Conservation (phyloP, 2,329 filamentous ascomycete genomes). For the Colletotrichum echinochloae region DNA sequence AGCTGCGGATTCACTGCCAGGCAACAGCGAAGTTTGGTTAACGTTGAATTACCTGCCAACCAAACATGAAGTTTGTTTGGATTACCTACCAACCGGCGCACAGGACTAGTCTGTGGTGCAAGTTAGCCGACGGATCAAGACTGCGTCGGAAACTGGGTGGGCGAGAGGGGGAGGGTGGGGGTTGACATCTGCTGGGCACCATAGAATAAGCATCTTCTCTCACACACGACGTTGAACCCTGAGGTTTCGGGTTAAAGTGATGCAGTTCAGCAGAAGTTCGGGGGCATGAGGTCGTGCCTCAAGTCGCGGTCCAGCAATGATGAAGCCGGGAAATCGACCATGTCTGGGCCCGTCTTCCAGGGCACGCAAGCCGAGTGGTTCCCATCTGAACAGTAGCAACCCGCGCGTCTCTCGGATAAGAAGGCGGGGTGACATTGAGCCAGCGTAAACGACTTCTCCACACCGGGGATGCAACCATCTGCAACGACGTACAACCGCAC, state of each 20-base stretch:
- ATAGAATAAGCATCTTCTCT: slow-evolving; percentile 2
- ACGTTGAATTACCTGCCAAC: slow-evolving; percentile 20
- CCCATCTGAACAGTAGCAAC: slow-evolving; percentile 14
- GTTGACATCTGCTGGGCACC: slow-evolving; percentile 1
- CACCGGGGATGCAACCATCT: slow-evolving; percentile 3
- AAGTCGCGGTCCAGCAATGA: slow-evolving; percentile 15
- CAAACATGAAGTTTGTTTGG: slow-evolving; percentile 24
- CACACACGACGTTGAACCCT: background rate
- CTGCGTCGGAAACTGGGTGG: slow-evolving; percentile 15
- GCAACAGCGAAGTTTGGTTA: slow-evolving; percentile 25
- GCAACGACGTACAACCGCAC: background rate
- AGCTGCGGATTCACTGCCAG: slow-evolving; percentile 19
- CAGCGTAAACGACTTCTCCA: background rate
- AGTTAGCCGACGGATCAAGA: background rate
- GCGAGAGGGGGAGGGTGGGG: background rate
- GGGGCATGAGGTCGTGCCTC: slow-evolving; percentile 23
- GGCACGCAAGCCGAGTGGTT: slow-evolving; percentile 29
- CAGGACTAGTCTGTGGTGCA: background rate
- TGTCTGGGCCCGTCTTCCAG: slow-evolving; percentile 12
- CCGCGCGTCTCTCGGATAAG: slow-evolving; percentile 25
- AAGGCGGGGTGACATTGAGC: slow-evolving; percentile 8
- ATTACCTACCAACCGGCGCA: slow-evolving; percentile 3
- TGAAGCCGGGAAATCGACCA: slow-evolving; percentile 8
- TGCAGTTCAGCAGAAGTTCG: slow-evolving; percentile 10
- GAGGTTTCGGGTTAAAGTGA: background rate